Percentiles rank a stretch among this genome's conserved stretches.
Evolutionary conservation across 352 stramenopile genomes (phyloP).

Genomic region (Elongisporangium undulatum): DNA sequence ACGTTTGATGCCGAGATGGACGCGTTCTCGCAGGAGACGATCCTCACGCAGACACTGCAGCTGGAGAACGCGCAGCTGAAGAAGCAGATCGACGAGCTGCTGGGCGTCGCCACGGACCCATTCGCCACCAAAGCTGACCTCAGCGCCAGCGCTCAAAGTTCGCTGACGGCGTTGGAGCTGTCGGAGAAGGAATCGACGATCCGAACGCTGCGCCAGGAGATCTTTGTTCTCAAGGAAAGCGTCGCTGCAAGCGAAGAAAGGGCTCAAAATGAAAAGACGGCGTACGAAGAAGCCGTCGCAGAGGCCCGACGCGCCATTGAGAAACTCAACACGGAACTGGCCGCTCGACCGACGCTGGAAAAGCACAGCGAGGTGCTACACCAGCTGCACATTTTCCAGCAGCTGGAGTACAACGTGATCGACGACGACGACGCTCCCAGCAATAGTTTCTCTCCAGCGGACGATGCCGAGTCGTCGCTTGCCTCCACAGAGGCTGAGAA

Average conservation of each 20-base stretch:
- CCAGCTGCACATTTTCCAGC: conserved; percentile 91
- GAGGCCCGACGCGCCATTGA: conserved; percentile 10
- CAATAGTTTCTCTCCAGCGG: conserved; percentile 9
- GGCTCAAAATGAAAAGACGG: conserved; percentile 22
- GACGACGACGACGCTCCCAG: conserved; percentile 50
- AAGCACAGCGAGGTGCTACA: conserved; percentile 85
- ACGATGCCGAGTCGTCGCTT: conserved; percentile 11
- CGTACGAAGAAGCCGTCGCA: conserved; percentile 26
- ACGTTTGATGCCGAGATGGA: conserved; percentile 84
- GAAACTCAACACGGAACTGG: conserved; percentile 33
- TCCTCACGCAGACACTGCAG: conserved; percentile 69
- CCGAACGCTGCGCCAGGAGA: conserved; percentile 45
- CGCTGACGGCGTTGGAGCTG: conserved; percentile 22
- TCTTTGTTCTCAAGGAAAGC: conserved; percentile 52
- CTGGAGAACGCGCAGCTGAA: conserved; percentile 84
- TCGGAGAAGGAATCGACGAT: conserved; percentile 55
- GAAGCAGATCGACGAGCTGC: conserved; percentile 74
- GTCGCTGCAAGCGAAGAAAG: conserved; percentile 14
- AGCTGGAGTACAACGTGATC: conserved; percentile 88
- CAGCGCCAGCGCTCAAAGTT: conserved; percentile 4
- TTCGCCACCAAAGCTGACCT: conserved; percentile 5
- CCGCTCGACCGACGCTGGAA: conserved; percentile 77
- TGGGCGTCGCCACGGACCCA: conserved; percentile 20
- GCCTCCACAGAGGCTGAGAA: conserved; percentile 44
- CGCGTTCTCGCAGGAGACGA: conserved; percentile 80